Conservation (phyloP, 1,284 basidiomycete species). For the Fomitiporia mediterranea region DNA sequence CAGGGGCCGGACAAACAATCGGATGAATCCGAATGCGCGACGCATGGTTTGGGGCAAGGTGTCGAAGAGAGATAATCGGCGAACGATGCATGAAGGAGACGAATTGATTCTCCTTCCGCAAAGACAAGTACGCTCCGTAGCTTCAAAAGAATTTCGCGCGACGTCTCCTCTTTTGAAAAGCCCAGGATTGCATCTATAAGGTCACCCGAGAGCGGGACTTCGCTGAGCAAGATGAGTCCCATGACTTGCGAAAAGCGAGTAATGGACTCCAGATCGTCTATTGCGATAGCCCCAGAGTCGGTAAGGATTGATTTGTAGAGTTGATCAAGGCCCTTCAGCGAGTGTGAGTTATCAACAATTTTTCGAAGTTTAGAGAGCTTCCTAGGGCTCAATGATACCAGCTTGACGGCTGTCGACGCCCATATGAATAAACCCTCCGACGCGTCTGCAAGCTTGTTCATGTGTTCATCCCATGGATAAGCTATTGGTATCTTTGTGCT, state of each 20-base stretch:
- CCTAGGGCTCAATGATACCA: slow-evolving; percentile 4
- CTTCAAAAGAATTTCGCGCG: no score
- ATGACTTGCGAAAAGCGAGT: not conserved
- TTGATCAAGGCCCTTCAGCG: not conserved
- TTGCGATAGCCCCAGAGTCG: not conserved
- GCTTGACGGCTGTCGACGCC: slow-evolving; percentile 22
- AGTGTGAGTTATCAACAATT: not conserved
- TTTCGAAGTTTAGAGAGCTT: not conserved
- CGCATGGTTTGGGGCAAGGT: no score
- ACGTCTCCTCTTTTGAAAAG: not conserved
- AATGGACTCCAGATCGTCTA: not conserved
- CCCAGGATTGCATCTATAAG: not conserved
- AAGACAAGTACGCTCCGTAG: no score
- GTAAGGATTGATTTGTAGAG: not conserved
- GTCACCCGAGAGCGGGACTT: not conserved
- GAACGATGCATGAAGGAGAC: slow-evolving; percentile 17
- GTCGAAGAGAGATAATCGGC: slow-evolving; percentile 16
- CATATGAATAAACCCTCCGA: not conserved
- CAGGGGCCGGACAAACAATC: slow-evolving; percentile 27
- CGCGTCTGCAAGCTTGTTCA: not conserved
- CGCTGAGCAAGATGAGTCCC: not conserved
- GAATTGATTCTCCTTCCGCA: not conserved
- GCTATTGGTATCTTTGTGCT: not conserved
- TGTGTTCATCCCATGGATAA: not conserved
- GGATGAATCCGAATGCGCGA: not conserved